These are phyloP conservation scores for Lignosus rhinocerotis DNA, from an alignment of 1,284 basidiomycete species.

Conservation along the genomic window DNA sequence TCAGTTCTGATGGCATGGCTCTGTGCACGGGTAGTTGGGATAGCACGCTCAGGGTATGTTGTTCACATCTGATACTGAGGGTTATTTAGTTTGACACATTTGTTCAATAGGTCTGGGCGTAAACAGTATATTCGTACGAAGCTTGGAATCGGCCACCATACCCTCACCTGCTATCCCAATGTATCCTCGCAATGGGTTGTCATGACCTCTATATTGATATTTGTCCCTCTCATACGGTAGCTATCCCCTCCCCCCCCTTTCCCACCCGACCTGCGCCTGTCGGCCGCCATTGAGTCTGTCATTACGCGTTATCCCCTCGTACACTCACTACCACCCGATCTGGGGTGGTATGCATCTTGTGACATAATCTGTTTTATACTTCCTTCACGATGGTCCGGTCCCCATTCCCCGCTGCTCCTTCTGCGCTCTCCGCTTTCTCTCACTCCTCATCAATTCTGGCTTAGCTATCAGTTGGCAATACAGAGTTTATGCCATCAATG, in stretches of 20 bases:
- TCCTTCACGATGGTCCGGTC: conserved; percentile 15
- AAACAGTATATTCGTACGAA: conserved; percentile 22
- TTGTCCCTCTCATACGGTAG: conserved; percentile 40
- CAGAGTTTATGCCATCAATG: conserved; percentile 18
- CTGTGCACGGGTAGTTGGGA: conserved; percentile 99
- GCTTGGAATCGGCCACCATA: conserved; percentile 21
- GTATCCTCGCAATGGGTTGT: conserved; percentile 21
- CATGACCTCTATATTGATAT: conserved; percentile 23
- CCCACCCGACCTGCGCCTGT: conserved; percentile 21
- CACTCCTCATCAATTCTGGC: conserved; percentile 16
- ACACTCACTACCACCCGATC: conserved; percentile 29
- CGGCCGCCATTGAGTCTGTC: conserved; percentile 55
- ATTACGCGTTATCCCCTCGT: conserved; percentile 48
- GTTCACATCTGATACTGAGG: neutral
- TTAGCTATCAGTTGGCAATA: conserved; percentile 19
- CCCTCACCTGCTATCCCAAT: conserved; percentile 23
- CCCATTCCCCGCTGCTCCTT: conserved; percentile 20
- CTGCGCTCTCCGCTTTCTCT: conserved; percentile 21
- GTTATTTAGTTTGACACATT: neutral
- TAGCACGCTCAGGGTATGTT: conserved; percentile 87
- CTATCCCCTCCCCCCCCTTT: too few relatives aligned
- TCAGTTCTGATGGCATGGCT: conserved; percentile 95
- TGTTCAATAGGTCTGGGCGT: conserved; percentile 45
- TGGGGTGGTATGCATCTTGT: conserved; percentile 35
- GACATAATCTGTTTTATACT: conserved; percentile 34